A percentile compares a stretch with the other conserved stretches of the same genome.
Conservation (phyloP, 768 basidiomycete species). For the Tubosaeta sp. region DNA sequence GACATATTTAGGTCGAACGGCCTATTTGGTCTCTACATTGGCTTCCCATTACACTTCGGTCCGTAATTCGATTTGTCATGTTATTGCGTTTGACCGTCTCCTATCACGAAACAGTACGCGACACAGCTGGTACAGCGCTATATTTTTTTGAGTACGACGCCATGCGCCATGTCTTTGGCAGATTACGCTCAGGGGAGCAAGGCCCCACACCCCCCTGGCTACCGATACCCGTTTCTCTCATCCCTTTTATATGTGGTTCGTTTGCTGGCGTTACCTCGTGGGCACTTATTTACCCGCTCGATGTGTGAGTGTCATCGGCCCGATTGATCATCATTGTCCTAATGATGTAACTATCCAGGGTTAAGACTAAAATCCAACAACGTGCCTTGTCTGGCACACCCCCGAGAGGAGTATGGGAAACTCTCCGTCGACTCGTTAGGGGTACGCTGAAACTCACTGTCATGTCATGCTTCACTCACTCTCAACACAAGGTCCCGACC, state of each 20-base stretch:
- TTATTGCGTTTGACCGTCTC: conserved; percentile 1
- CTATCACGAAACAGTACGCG: conserved; percentile 55
- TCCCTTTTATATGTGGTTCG: conserved; percentile 91
- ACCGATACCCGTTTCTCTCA: conserved; percentile 71
- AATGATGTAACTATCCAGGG: conserved; percentile 39
- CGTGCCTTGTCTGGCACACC: conserved; percentile 78
- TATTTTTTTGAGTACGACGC: conserved; percentile 96
- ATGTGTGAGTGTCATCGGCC: conserved; percentile 61
- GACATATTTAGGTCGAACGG: conserved; percentile 71
- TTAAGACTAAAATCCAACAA: conserved; percentile 96
- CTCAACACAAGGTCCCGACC: conserved; percentile 62
- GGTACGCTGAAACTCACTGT: conserved; percentile 40
- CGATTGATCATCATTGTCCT: not conserved
- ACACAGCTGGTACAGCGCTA: conserved; percentile 83
- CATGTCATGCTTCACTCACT: conserved; percentile 1
- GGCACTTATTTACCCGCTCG: conserved; percentile 91
- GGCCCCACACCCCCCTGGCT: conserved; percentile 81
- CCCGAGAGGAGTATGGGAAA: conserved; percentile 68
- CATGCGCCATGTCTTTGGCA: conserved; percentile 81
- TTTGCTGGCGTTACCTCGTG: conserved; percentile 86
- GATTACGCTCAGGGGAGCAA: conserved; percentile 74
- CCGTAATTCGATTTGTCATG: conserved; percentile 22
- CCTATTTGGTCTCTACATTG: conserved; percentile 68
- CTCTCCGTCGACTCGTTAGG: conserved; percentile 73
- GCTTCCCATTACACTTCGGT: conserved; percentile 86